A percentile compares a stretch with the other conserved stretches of the same genome.
phyloP scores from a whole-genome alignment of 1,284 basidiomycete genomes.

The Tilletia indica region DNA sequence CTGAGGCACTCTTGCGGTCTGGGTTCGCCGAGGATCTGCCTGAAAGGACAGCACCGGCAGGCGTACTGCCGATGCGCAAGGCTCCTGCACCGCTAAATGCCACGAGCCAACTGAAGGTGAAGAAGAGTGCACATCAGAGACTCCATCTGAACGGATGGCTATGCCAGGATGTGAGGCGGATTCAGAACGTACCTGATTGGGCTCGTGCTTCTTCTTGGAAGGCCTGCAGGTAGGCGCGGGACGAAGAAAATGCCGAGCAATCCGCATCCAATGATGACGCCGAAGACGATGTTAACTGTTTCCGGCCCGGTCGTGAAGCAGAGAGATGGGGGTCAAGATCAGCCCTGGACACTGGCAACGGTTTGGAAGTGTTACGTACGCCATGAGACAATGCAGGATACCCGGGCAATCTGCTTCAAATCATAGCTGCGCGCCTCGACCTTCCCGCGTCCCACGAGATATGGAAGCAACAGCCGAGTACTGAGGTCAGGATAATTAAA shows the following conservation, averaged over 20 bases:
- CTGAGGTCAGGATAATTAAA: not conserved
- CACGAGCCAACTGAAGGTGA: not conserved
- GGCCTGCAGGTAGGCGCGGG: constrained; percentile 9
- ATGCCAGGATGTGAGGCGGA: too few species aligned
- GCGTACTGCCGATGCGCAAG: not conserved
- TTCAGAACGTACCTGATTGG: not conserved
- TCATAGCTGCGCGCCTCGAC: not conserved
- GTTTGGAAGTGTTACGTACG: not conserved
- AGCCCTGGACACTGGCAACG: not conserved
- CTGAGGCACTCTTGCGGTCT: not conserved
- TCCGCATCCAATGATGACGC: not conserved
- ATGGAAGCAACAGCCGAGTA: constrained; percentile 2
- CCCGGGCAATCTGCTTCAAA: not conserved
- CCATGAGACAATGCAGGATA: not conserved
- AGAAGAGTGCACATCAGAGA: not conserved
- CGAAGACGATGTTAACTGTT: constrained; percentile 3
- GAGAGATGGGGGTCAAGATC: not conserved
- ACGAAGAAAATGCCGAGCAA: constrained; percentile 9
- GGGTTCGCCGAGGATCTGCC: not conserved
- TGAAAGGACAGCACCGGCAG: not conserved
- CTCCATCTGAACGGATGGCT: too few species aligned
- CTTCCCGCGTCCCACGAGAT: constrained; percentile 1
- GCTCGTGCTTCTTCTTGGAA: not conserved
- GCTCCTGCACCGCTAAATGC: not conserved
- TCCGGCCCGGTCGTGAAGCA: not conserved